Evolutionary conservation across 2,329 filamentous ascomycete genomes (phyloP), one percentile per base, ranked within the genome.

Genomic region (Cryphonectria naterciae): DNA sequence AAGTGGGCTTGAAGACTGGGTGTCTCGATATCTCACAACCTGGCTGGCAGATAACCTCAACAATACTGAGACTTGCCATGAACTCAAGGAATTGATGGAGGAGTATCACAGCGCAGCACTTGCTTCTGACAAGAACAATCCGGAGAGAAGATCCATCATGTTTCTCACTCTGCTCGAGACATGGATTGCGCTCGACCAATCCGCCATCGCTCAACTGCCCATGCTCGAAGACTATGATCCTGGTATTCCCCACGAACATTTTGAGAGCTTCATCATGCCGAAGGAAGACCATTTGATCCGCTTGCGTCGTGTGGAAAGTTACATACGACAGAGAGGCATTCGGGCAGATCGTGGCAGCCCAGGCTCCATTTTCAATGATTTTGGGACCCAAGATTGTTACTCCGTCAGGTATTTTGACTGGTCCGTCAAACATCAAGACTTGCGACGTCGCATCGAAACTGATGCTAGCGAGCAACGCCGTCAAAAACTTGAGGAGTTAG

Each of bases 131-230:
- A 2, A 68, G 0, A 72, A 66, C 0, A 81, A 83, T 2, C 85
- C 88, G 0, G 83, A 86, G 71, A 78, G 77, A 0, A 74, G 80
- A 0, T 91, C 89, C 0, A 72, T 84, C 5, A 89, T 90, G 85
- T 70, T 89, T 2, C 80, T 92, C 0, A 87, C 84, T 0, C 74
- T 87, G 0, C 74, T 89, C 2, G 87, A 91, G 68, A 76, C 91
- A 0, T 92, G 89, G 89, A 76, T 87, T 10, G 86, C 85, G 0
- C 83, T 85, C 43, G 89, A 92, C 72, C 84, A 79, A 66, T 79
- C 80, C 1, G 84, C 84, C 0, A 78, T 81, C 1, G 19, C 69
- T 1, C 69, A 78, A 0, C 79, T 81, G n/a, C 78, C 82, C 0
- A 72, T 87, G 6, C 75, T 91, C 0, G 10, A 7, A 0, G 76